phyloP scores from a whole-genome alignment of 257 asterid genomes.

The Salvia splendens region DNA sequence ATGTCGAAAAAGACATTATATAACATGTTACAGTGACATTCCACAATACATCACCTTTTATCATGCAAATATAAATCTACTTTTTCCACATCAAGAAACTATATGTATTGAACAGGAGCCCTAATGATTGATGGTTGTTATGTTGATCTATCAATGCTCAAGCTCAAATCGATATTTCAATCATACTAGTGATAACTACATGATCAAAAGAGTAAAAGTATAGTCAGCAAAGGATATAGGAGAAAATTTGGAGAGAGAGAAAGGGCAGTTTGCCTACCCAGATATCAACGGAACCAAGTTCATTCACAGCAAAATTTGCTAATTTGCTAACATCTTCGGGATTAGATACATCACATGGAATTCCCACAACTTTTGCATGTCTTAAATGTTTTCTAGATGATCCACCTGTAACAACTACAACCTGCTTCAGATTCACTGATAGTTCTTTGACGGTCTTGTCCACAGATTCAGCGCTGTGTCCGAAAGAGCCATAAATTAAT shows the following conservation, averaged over 20 bases:
- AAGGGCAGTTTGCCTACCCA: constrained; percentile 58
- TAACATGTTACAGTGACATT: neutral
- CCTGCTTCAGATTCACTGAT: constrained; percentile 70
- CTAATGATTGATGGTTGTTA: neutral
- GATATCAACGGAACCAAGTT: constrained; percentile 78
- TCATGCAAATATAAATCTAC: neutral
- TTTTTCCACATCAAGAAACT: neutral
- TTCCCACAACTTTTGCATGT: constrained; percentile 78
- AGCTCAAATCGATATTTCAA: constrained; percentile 11
- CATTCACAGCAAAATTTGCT: constrained; percentile 63
- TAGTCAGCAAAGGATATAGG: neutral
- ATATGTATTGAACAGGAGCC: neutral
- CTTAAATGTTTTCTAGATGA: constrained; percentile 49
- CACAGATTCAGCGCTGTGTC: constrained; percentile 81
- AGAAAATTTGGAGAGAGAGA: neutral
- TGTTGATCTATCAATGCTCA: neutral
- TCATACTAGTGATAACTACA: neutral
- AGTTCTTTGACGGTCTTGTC: constrained; percentile 70
- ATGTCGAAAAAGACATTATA: neutral
- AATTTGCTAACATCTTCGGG: constrained; percentile 80
- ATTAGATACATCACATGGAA: constrained; percentile 85
- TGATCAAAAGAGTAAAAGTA: constrained; percentile 4
- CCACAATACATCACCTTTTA: neutral
- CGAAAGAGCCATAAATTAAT: constrained; percentile 34
- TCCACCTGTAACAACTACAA: constrained; percentile 44